phyloP scores from a whole-genome alignment of 2,329 filamentous ascomycete genomes.

The Rhynchosporium secalis region DNA sequence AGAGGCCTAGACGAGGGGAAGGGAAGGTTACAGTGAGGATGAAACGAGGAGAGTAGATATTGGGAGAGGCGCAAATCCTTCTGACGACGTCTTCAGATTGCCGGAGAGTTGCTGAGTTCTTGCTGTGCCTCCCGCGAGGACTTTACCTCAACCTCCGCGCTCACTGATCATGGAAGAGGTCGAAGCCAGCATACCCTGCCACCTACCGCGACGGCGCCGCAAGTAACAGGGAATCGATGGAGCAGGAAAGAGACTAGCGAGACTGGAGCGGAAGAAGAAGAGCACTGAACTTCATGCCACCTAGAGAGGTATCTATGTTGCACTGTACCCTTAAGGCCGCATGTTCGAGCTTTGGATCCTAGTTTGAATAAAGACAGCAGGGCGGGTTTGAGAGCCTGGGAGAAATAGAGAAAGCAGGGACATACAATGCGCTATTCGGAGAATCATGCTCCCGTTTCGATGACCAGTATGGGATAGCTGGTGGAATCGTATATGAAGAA shows the following conservation, averaged over 20 bases:
- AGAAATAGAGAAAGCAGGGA: constrained; percentile 14
- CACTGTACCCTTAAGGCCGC: neutral
- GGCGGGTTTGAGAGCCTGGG: constrained; percentile 2
- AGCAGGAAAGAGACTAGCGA: constrained; percentile 8
- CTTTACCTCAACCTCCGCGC: neutral
- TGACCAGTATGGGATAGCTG: neutral
- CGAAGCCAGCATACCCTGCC: constrained; percentile 8
- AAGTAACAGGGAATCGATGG: no score
- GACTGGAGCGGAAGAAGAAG: neutral
- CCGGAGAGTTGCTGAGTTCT: neutral
- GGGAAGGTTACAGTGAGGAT: no score
- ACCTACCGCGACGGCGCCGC: constrained; percentile 16
- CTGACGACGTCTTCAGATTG: no score
- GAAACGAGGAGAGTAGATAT: no score
- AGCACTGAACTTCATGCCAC: neutral
- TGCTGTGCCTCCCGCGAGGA: constrained; percentile 8
- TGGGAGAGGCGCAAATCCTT: no score
- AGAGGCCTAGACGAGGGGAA: no score
- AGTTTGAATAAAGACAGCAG: neutral
- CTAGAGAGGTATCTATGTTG: neutral
- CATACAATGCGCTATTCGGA: constrained; percentile 7
- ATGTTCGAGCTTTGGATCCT: no score
- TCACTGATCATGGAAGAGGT: neutral
- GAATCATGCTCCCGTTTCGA: constrained; percentile 7
- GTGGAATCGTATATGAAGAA: no score